Evolutionary conservation across 345 rosid genomes (phyloP).

Genomic region (Aquilaria sinensis): DNA sequence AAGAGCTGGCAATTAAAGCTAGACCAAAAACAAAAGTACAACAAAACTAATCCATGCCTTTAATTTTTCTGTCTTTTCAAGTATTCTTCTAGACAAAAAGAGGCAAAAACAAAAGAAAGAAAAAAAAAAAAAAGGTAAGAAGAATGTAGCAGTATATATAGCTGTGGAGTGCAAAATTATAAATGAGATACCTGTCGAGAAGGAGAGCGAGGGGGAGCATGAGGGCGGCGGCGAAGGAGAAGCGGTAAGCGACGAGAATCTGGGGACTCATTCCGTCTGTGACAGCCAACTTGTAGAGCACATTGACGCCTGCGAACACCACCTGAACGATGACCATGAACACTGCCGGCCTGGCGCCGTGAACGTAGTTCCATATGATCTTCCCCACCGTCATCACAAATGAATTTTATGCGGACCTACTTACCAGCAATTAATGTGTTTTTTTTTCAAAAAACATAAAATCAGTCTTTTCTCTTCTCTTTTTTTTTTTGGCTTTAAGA

Average conservation of each 20-base stretch:
- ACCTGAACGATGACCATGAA: constrained; percentile 32
- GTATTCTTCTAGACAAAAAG: too few species aligned
- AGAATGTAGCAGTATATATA: neutral
- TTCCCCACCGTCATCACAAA: too few species aligned
- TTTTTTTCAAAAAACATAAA: too few species aligned
- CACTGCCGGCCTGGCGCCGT: constrained; percentile 13
- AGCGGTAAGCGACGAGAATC: constrained; percentile 32
- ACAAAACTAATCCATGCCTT: too few species aligned
- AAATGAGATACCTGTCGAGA: constrained; percentile 26
- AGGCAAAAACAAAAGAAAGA: constrained; percentile 2
- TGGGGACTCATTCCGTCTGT: constrained; percentile 33
- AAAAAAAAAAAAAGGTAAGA: neutral
- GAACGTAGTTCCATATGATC: neutral
- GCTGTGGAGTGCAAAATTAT: neutral
- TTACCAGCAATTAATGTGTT: too few species aligned
- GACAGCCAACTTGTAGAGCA: constrained; percentile 28
- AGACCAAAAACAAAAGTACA: too few species aligned
- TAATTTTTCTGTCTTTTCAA: too few species aligned
- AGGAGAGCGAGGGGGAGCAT: constrained; percentile 30
- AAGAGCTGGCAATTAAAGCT: too few species aligned
- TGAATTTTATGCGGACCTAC: too few species aligned
- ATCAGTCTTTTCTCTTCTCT: too few species aligned
- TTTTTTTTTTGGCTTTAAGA: too few species aligned
- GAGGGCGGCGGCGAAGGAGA: constrained; percentile 24
- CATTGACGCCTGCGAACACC: constrained; percentile 22